Base-by-base conservation (phyloP, 2,329 filamentous ascomycete genomes). In the Apiospora kogelbergensis region DNA sequence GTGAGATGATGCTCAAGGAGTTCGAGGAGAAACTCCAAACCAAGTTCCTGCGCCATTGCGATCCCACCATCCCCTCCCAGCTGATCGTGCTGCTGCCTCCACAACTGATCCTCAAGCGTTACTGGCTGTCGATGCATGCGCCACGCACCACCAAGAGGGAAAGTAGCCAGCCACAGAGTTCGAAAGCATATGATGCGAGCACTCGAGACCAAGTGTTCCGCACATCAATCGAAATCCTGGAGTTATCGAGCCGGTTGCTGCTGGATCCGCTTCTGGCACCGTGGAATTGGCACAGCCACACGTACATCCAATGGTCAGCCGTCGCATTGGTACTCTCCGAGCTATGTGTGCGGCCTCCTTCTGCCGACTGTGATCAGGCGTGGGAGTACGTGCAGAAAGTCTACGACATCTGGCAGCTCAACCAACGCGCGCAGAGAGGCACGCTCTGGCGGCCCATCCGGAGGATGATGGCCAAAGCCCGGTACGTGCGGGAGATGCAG, bases 391-490 rank as follows among this genome's bases (percentile, higher is more conserved):
- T 71, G 15, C 63, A 67, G 11, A 66, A 65, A 33, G 26, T 68
- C 10, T 68, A 67, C 41, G 63, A 68, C 20, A 30, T 53, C 20
- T 66, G 64, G 45, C 64, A 66, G 15, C 57, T 78, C 67, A 37
- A 80, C 74, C 6, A 69, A 76, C 24, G 76, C 2, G 60, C 48
- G n/a, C 48, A 68, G 22, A 22, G 63, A 60, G 65, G 68, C 11
- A 26, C 63, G n/a, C 30, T 70, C 40, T 69, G 67, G 70, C 65
- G 69, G 37, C 67, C 70, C 41, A 69, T 70, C 63, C 40, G 46
- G 46, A 70, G 68, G 15, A 67, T 70, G 42, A 68, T 72, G 71
- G 69, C 71, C 41, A 73, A 71, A 45, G 69, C 70, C n/a, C 69
- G 65, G 22, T 70, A 71, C 42, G 65, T 72, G 63, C 66, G 71